These are phyloP conservation scores for Phytophthora sojae DNA, from an alignment of 352 stramenopile species.

Conservation along the genomic window DNA sequence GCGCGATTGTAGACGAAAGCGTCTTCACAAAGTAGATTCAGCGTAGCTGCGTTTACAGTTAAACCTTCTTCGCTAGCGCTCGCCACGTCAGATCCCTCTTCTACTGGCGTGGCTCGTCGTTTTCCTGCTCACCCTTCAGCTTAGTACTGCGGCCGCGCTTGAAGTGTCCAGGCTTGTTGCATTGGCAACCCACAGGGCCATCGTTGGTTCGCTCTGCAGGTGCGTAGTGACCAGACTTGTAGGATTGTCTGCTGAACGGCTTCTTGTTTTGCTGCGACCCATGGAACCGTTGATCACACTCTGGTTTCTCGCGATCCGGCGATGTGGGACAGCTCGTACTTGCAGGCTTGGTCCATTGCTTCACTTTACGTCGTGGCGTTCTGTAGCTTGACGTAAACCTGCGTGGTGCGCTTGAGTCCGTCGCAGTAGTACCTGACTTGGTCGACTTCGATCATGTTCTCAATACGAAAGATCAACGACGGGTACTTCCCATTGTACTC, in stretches of 20 bases:
- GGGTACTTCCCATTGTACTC: not conserved
- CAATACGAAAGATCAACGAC: not conserved
- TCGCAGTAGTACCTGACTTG: conserved; percentile 17
- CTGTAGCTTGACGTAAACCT: conserved; percentile 13
- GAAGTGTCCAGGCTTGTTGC: conserved; percentile 14
- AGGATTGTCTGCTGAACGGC: conserved; percentile 16
- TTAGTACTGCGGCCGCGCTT: conserved; percentile 13
- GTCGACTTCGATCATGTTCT: not conserved
- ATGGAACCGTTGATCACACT: conserved; percentile 8
- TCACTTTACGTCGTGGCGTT: conserved; percentile 1
- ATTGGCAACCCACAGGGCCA: conserved; percentile 13
- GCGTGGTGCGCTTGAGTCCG: conserved; percentile 10
- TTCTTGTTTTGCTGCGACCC: conserved; percentile 2
- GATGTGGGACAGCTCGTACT: conserved; percentile 26
- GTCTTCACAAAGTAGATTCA: conserved; percentile 9
- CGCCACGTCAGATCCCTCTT: conserved; percentile 24
- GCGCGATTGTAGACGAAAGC: not conserved
- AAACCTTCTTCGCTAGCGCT: conserved; percentile 15
- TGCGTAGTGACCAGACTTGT: conserved; percentile 18
- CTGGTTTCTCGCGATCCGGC: conserved; percentile 6
- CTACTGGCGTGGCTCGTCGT: conserved; percentile 14
- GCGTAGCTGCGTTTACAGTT: conserved; percentile 24
- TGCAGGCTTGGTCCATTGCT: conserved; percentile 13
- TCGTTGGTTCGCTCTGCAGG: conserved; percentile 4
- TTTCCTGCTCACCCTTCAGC: conserved; percentile 12